Base-by-base conservation (phyloP, 73 alveolate species). In the Paramecium octaurelia region DNA sequence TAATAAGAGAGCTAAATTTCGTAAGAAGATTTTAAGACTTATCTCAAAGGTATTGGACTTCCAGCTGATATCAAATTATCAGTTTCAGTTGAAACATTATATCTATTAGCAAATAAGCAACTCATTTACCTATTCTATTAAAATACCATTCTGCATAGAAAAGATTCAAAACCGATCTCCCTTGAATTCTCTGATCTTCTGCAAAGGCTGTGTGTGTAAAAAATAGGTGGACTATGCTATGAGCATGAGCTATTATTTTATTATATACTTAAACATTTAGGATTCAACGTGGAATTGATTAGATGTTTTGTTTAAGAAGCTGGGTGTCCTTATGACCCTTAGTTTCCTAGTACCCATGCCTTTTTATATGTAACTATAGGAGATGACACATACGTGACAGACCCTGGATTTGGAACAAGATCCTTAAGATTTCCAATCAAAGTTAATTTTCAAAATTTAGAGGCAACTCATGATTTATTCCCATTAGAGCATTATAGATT, bases 401-500 rank as follows among this genome's bases (percentile, higher is more conserved):
- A 68, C 11, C 84, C 84, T 23, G 84, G 84, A 20, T 68, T 68
- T 34, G 84, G 84, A 31, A 68, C 84, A 31, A 68, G 84, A 68
- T 68, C 84, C 5, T 24, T 68, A 68, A 68, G 84, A 34, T 68
- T 12, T 68, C 84, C 84, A 34, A 27, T 68, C 1, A 68, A 68
- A 24, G n/a, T 68, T 16, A 18, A 68, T 23, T 31, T 68, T 9
- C 6, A 68, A 27, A 16, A 68, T 14, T 7, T 68, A 3, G 27
- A 27, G 1, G 40, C 84, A 12, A 14, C 21, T 31, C 12, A 68
- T 12, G 9, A 31, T 27, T 34, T 68, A 12, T 68, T 68, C 11
- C 44, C 84, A 14, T 24, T 4, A 68, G 84, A 68, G 27, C 14
- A 23, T 0, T 68, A 68, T 68, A 68, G 46, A 68, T 68, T 68